These are phyloP conservation scores for Solanum piurae DNA, from an alignment of 257 asterid species.

Conservation along the genomic window DNA sequence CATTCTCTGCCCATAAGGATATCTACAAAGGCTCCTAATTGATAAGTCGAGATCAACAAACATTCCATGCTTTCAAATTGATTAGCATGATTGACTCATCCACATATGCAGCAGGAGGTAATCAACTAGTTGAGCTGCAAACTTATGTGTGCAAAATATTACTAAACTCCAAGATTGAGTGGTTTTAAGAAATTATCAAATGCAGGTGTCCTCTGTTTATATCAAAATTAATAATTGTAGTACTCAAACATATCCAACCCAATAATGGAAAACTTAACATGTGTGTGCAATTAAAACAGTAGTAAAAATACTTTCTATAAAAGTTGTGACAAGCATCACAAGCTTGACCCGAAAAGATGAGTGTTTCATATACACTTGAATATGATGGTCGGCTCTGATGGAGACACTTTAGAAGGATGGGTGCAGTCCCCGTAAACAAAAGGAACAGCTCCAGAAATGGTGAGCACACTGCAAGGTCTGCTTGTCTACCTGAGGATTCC, in stretches of 20 bases:
- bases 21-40: background rate
- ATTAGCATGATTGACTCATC: background rate
- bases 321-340: background rate
- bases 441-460: constrained; percentile 63
- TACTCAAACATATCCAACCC: background rate
- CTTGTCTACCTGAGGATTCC: constrained; percentile 99
- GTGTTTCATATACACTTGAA: constrained; percentile 38
- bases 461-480: constrained; percentile 97
- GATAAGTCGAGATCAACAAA: background rate
- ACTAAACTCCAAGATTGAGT: background rate
- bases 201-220: background rate
- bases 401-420: constrained; percentile 41
- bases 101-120: background rate
- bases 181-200: background rate
- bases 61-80: background rate
- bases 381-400: constrained; percentile 57
- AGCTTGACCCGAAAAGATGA: background rate
- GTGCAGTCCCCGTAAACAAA: constrained; percentile 96
- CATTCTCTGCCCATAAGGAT: background rate
- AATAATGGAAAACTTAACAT: background rate
- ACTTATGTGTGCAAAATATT: background rate
- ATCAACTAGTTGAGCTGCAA: background rate
- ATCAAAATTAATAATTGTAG: background rate
- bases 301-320: background rate
- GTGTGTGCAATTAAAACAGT: background rate